Conservation (phyloP, 2,329 filamentous ascomycete species). For the Neofusicoccum cordaticola region DNA sequence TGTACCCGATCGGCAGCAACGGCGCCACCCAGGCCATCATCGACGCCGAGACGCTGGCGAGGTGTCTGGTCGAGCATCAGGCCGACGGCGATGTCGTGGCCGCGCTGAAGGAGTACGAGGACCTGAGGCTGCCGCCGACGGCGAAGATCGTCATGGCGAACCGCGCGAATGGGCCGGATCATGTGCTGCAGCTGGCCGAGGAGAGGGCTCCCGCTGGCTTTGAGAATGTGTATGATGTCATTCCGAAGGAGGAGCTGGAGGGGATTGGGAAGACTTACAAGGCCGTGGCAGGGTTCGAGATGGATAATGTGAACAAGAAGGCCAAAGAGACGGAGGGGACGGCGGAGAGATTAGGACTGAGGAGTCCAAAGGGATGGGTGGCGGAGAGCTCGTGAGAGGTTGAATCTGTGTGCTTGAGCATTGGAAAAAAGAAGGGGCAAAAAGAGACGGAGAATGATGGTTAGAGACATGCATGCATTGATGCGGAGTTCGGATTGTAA, state of each 20-base stretch:
- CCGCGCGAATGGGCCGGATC: constrained; percentile 46
- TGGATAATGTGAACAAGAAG: constrained; percentile 43
- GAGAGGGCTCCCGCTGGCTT: constrained; percentile 40
- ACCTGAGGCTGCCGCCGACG: constrained; percentile 41
- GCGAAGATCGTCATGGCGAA: constrained; percentile 49
- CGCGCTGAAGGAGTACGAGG: constrained; percentile 41
- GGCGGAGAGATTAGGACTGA: constrained; percentile 25
- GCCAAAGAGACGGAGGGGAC: constrained; percentile 35
- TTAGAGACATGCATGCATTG: no score
- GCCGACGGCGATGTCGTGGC: constrained; percentile 30
- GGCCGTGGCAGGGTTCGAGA: constrained; percentile 46
- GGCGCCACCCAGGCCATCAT: constrained; percentile 28
- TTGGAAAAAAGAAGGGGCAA: no score
- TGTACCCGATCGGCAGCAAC: constrained; percentile 37
- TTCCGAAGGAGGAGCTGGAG: constrained; percentile 41
- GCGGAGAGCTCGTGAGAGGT: not conserved
- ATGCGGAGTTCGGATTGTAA: no score
- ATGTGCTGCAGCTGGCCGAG: constrained; percentile 46
- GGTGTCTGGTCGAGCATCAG: constrained; percentile 28
- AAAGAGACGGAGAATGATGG: no score
- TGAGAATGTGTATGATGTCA: constrained; percentile 41
- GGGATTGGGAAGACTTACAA: constrained; percentile 36
- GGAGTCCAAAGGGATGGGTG: constrained; percentile 22
- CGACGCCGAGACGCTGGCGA: constrained; percentile 41
- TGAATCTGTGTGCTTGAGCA: no score